phyloP scores from a whole-genome alignment of 441 rosid species.

The Theobroma grandiflorum region DNA sequence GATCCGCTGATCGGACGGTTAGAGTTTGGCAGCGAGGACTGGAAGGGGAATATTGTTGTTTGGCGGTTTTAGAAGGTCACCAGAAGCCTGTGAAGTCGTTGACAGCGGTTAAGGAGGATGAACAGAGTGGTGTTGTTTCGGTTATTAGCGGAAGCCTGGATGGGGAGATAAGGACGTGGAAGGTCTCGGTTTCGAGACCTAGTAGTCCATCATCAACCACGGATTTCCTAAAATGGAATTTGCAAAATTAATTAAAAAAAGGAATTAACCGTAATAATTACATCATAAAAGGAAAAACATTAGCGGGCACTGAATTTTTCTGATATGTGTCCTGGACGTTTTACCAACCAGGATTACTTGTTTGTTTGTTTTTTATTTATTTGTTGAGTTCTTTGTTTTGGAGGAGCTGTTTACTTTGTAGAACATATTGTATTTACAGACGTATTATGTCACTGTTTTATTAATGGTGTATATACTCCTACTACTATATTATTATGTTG shows the following conservation, averaged over 20 bases:
- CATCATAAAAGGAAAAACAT: background rate
- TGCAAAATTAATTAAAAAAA: constrained; percentile 8
- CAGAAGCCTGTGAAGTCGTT: constrained; percentile 75
- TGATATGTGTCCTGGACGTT: constrained; percentile 12
- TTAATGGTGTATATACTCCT: too few relatives aligned
- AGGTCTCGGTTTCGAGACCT: constrained; percentile 50
- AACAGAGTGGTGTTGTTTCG: constrained; percentile 49
- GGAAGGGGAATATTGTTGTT: constrained; percentile 62
- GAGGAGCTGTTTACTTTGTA: background rate
- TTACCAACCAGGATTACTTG: constrained; percentile 12
- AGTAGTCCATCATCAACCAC: constrained; percentile 28
- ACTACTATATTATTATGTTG: background rate
- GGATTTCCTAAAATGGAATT: constrained; percentile 24
- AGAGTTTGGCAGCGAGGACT: constrained; percentile 77
- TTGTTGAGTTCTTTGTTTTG: background rate
- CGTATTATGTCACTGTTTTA: too few relatives aligned
- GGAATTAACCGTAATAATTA: background rate
- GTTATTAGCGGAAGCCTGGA: constrained; percentile 81
- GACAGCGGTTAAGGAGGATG: constrained; percentile 55
- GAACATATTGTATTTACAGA: background rate
- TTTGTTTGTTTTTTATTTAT: background rate
- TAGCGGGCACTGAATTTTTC: background rate
- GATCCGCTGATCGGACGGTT: constrained; percentile 87
- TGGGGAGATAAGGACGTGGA: constrained; percentile 84
- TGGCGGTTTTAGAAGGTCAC: constrained; percentile 76